Evolutionary conservation across 805 yeast genomes (phyloP).

Genomic region (Zygotorulaspora florentina): DNA sequence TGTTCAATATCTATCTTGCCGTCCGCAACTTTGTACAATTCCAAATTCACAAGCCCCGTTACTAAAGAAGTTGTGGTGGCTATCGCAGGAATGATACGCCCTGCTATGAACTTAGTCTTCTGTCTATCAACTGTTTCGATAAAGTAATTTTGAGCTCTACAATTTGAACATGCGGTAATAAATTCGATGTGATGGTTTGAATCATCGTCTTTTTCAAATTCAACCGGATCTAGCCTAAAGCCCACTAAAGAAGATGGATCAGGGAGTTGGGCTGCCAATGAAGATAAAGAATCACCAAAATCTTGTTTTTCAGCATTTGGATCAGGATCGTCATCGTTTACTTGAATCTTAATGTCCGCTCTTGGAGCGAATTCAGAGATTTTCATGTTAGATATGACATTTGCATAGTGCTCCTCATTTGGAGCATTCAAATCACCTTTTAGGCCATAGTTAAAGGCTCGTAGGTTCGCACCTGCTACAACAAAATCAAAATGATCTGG

Average conservation of each 20-base stretch:
- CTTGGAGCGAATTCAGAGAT: conserved; percentile 71
- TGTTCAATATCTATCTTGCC: conserved; percentile 70
- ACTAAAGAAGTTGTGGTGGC: conserved; percentile 99
- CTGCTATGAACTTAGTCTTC: conserved; percentile 95
- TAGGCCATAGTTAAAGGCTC: conserved; percentile 87
- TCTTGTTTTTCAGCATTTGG: conserved; percentile 54
- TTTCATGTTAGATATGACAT: conserved; percentile 47
- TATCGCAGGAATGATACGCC: conserved; percentile 97
- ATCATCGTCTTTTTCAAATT: conserved; percentile 97
- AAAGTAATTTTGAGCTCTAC: conserved; percentile 88
- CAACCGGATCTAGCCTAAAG: conserved; percentile 81
- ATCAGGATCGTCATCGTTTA: conserved; percentile 82
- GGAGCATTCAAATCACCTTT: conserved; percentile 63
- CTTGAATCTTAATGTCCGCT: conserved; percentile 74
- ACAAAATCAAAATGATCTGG: conserved; percentile 78
- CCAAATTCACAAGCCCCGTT: conserved; percentile 90
- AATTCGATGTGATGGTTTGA: conserved; percentile 94
- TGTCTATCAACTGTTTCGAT: conserved; percentile 85
- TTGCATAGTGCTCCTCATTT: conserved; percentile 44
- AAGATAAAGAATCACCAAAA: conserved; percentile 62
- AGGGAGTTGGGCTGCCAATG: conserved; percentile 76
- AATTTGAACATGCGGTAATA: conserved; percentile 91
- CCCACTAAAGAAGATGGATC: conserved; percentile 86
- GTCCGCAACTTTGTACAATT: conserved; percentile 84
- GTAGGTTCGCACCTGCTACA: conserved; percentile 83